Conservation (phyloP, 345 rosid species). For the Lepidium didymum region DNA sequence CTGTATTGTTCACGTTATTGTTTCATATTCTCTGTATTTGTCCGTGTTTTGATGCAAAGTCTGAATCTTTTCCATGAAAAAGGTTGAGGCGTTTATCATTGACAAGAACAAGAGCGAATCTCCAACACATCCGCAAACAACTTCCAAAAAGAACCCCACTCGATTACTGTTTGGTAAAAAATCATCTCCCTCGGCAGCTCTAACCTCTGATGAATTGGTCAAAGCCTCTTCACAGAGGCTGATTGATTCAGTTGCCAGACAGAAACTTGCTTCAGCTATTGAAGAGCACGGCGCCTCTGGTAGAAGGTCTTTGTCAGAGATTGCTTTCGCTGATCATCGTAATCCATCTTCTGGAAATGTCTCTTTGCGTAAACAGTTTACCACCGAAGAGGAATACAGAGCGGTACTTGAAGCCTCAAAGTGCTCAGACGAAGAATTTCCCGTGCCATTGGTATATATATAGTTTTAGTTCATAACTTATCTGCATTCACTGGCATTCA, state of each 20-base stretch:
- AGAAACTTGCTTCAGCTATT: conserved; percentile 69
- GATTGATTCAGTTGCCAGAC: conserved; percentile 51
- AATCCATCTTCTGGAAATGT: conserved; percentile 58
- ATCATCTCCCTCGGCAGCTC: conserved; percentile 42
- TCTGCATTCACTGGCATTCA: background rate
- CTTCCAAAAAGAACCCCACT: conserved; percentile 45
- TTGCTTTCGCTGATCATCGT: conserved; percentile 45
- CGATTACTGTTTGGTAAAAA: conserved; percentile 45
- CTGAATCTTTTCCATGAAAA: conserved; percentile 1
- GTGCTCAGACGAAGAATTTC: conserved; percentile 47
- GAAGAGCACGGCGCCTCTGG: conserved; percentile 87
- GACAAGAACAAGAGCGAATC: conserved; percentile 74
- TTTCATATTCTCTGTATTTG: background rate
- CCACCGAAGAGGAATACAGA: conserved; percentile 52
- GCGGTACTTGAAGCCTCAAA: conserved; percentile 38
- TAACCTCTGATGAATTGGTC: conserved; percentile 39
- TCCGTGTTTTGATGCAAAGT: background rate
- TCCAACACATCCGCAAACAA: conserved; percentile 38
- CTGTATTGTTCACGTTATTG: background rate
- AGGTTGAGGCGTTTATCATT: conserved; percentile 74
- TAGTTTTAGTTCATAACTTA: background rate
- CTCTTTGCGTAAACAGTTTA: conserved; percentile 79
- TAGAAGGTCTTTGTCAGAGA: conserved; percentile 83
- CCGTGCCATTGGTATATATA: conserved; percentile 34
- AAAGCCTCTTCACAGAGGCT: conserved; percentile 55